Conservation (phyloP, 108 stramenopile genomes). For the Skeletonema costatum region DNA sequence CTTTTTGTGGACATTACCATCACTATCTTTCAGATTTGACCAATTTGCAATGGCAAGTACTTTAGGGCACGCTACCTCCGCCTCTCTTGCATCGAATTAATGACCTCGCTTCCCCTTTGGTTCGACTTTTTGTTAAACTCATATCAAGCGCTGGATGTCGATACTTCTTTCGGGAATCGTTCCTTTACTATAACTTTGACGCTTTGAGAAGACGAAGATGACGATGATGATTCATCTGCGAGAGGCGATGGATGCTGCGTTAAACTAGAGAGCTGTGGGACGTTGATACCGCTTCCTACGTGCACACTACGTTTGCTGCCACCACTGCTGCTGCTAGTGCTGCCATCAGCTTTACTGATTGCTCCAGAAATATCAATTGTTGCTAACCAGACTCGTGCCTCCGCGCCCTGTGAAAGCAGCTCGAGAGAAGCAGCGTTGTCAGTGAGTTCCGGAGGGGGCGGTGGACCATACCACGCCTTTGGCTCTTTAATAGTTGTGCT, state of each 20-base stretch:
- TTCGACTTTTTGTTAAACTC: constrained; percentile 87
- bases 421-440: constrained; percentile 15
- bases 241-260: constrained; percentile 21
- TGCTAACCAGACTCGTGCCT: constrained; percentile 74
- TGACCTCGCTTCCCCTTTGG: constrained; percentile 76
- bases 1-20: constrained; percentile 30
- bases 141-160: constrained; percentile 91
- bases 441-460: constrained; percentile 34
- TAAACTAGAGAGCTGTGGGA: constrained; percentile 22
- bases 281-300: constrained; percentile 40
- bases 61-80: constrained; percentile 63
- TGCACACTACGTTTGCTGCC: constrained; percentile 5
- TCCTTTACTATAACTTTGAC: constrained; percentile 81
- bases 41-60: constrained; percentile 62
- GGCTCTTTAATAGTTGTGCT: background rate
- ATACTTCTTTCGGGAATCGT: constrained; percentile 93
- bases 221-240: background rate
- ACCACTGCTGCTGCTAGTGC: background rate
- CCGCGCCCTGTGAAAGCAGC: constrained; percentile 85
- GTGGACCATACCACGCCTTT: constrained; percentile 33
- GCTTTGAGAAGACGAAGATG: background rate
- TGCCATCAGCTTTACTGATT: background rate
- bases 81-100: constrained; percentile 58
- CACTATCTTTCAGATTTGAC: constrained; percentile 17
- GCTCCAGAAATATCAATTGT: constrained; percentile 24